Evolutionary conservation across 495 filamentous ascomycete species (phyloP).

Genomic region (Baudoinia panamericana): DNA sequence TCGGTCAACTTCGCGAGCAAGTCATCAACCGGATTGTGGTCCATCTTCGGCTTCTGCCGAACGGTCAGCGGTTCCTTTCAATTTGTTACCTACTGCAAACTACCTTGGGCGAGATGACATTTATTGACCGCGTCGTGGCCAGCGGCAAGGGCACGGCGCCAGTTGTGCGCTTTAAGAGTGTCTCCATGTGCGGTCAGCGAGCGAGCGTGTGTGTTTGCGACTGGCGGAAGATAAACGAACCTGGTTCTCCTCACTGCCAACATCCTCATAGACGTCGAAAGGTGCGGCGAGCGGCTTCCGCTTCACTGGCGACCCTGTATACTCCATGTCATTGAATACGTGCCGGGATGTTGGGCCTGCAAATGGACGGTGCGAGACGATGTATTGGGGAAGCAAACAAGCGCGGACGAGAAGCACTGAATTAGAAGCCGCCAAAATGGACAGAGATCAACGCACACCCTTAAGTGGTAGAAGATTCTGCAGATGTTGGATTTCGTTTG

Average conservation of each 20-base stretch:
- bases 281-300: constrained; percentile 6
- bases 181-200: constrained; percentile 1
- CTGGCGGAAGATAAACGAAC: constrained; percentile 4
- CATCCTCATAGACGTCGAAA: constrained; percentile 19
- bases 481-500: neutral
- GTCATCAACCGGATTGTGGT: constrained; percentile 38
- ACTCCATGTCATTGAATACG: constrained; percentile 5
- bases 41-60: constrained; percentile 27
- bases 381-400: neutral
- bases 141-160: constrained; percentile 19
- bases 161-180: constrained; percentile 8
- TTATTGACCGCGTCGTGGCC: constrained; percentile 33
- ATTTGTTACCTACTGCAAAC: constrained; percentile 12
- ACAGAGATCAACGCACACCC: neutral
- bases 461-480: neutral
- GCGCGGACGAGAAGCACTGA: constrained; percentile 2
- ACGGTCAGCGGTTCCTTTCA: neutral
- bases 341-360: neutral
- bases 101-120: constrained; percentile 17
- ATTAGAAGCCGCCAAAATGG: neutral
- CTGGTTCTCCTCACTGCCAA: neutral
- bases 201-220: neutral
- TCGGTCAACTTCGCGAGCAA: constrained; percentile 55
- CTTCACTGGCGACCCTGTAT: constrained; percentile 12
- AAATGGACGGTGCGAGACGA: neutral